phyloP scores from a whole-genome alignment of 2,329 filamentous ascomycete species.

The Didymella lethalis region DNA sequence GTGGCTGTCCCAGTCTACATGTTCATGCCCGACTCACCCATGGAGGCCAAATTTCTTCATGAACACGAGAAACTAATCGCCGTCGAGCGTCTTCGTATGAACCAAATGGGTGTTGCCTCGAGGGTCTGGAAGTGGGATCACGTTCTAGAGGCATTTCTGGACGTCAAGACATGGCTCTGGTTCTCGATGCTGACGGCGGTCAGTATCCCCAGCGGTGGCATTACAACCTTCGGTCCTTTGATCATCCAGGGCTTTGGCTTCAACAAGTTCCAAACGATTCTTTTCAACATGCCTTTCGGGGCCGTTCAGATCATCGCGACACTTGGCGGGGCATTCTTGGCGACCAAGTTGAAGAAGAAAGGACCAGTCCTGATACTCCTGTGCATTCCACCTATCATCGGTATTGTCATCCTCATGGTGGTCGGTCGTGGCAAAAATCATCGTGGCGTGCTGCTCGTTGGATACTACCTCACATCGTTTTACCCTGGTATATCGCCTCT shows the following conservation, averaged over 20 bases:
- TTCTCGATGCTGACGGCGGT: constrained; percentile 55
- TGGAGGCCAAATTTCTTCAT: constrained; percentile 65
- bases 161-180: constrained; percentile 68
- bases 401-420: constrained; percentile 62
- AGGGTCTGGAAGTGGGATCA: constrained; percentile 61
- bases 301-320: constrained; percentile 67
- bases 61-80: constrained; percentile 66
- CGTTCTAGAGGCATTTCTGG: constrained; percentile 62
- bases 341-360: constrained; percentile 64
- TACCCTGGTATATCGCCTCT: constrained; percentile 68
- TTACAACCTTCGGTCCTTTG: constrained; percentile 66
- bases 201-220: constrained; percentile 64
- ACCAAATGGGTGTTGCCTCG: constrained; percentile 54
- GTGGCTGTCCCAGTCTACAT: constrained; percentile 60
- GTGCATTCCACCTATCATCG: constrained; percentile 49
- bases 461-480: constrained; percentile 67
- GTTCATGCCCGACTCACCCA: constrained; percentile 70
- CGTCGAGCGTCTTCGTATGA: constrained; percentile 60
- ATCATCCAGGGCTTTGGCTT: constrained; percentile 68
- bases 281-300: constrained; percentile 69
- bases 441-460: constrained; percentile 61
- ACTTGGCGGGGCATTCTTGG: constrained; percentile 64
- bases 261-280: constrained; percentile 62
- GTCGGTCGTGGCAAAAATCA: constrained; percentile 57
- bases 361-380: constrained; percentile 53